Evolutionary conservation across 192 early-diverging fungal genomes (phyloP).

Genomic region (Backusella circina): DNA sequence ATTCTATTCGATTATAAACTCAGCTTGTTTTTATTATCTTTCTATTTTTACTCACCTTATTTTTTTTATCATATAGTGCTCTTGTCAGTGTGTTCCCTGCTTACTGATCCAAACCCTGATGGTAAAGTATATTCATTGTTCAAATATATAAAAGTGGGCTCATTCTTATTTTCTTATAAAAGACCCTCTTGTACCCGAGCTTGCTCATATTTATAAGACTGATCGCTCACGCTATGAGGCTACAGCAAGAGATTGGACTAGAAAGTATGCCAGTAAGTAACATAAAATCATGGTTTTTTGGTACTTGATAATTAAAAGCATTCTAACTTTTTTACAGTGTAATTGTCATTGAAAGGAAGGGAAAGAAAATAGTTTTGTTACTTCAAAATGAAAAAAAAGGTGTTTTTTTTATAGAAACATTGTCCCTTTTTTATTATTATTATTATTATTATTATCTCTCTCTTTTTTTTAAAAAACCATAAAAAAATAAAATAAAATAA

Average conservation of each 20-base stretch:
- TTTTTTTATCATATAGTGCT: slow-evolving; percentile 54
- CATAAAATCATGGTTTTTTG: background rate
- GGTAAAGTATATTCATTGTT: slow-evolving; percentile 5
- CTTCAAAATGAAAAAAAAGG: no score
- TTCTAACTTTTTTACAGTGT: background rate
- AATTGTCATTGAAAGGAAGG: background rate
- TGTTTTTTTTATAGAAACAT: no score
- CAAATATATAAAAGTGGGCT: background rate
- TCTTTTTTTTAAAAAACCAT: background rate
- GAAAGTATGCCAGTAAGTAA: slow-evolving; percentile 71
- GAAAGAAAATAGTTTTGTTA: background rate
- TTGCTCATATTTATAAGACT: slow-evolving; percentile 97
- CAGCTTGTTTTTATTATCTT: slow-evolving; percentile 11
- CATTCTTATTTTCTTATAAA: slow-evolving; percentile 27
- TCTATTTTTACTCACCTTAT: background rate
- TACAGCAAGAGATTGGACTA: slow-evolving; percentile 92
- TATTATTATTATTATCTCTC: background rate
- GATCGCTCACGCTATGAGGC: slow-evolving; percentile 83
- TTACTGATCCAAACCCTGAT: slow-evolving; percentile 96
- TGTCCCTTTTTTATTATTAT: background rate
- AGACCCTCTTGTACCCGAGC: slow-evolving; percentile 96
- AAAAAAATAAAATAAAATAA: background rate
- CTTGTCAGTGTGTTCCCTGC: slow-evolving; percentile 93
- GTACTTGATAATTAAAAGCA: background rate
- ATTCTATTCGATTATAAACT: slow-evolving; percentile 1